These are phyloP conservation scores for Candida schatavii DNA, from an alignment of 805 yeast genomes.

Conservation along the genomic window DNA sequence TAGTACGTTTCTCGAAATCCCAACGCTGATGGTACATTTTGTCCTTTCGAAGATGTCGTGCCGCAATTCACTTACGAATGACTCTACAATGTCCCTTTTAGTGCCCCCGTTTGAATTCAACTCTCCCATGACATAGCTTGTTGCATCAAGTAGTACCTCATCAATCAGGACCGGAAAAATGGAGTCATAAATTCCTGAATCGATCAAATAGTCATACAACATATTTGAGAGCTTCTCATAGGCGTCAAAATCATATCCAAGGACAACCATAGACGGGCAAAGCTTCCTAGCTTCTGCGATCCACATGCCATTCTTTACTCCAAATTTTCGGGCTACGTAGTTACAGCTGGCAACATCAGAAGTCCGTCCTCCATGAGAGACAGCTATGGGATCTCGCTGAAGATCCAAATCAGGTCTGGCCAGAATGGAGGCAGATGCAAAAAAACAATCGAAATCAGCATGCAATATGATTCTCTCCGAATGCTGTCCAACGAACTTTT, in stretches of 20 bases:
- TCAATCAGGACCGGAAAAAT: constrained; percentile 87
- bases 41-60: constrained; percentile 42
- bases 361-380: constrained; percentile 53
- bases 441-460: constrained; percentile 91
- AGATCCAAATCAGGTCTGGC: constrained; percentile 53
- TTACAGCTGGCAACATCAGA: constrained; percentile 93
- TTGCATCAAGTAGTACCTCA: constrained; percentile 78
- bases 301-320: constrained; percentile 92
- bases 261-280: constrained; percentile 63
- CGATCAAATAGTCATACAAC: constrained; percentile 60
- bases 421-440: constrained; percentile 79
- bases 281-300: constrained; percentile 56
- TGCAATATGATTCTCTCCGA: constrained; percentile 53
- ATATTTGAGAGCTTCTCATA: constrained; percentile 64
- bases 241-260: constrained; percentile 71
- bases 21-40: constrained; percentile 73
- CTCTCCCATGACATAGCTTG: constrained; percentile 22
- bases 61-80: constrained; percentile 36
- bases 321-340: constrained; percentile 76
- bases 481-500: too few species aligned
- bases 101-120: constrained; percentile 5
- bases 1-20: constrained; percentile 70
- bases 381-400: constrained; percentile 54
- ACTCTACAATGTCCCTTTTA: constrained; percentile 10
- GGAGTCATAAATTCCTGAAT: constrained; percentile 40